Percentiles rank a stretch among this genome's conserved stretches.
Conservation (phyloP, 164 flowering plant genomes). For the Cinnamomum micranthum region DNA sequence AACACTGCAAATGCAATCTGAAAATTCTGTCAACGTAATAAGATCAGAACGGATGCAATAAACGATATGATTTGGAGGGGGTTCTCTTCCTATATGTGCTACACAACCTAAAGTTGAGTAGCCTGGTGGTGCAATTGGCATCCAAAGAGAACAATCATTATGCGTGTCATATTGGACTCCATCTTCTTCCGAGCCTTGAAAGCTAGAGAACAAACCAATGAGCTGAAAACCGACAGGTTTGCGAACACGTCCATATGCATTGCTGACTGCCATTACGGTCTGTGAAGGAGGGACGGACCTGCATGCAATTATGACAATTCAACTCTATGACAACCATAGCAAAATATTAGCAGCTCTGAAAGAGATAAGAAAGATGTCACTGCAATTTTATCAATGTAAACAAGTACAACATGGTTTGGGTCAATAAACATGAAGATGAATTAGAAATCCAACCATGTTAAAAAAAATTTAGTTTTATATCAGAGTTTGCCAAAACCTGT, state of each 20-base stretch:
- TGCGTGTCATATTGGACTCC: conserved; percentile 27
- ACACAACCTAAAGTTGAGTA: conserved; percentile 84
- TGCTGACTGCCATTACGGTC: conserved; percentile 84
- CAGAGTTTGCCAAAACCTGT: too few relatives aligned
- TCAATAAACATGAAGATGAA: too few relatives aligned
- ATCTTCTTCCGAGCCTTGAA: conserved; percentile 36
- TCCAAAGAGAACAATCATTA: conserved; percentile 80
- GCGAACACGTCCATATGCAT: conserved; percentile 88
- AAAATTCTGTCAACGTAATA: conserved; percentile 56
- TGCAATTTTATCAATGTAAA: too few relatives aligned
- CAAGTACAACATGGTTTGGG: too few relatives aligned
- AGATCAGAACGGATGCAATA: conserved; percentile 92
- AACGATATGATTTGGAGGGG: conserved; percentile 83
- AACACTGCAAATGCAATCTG: conserved; percentile 58
- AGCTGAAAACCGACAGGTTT: conserved; percentile 80
- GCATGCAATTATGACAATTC: conserved; percentile 13
- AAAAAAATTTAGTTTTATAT: too few relatives aligned
- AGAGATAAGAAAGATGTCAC: too few relatives aligned
- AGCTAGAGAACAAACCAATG: conserved; percentile 57
- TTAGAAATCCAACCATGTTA: too few relatives aligned
- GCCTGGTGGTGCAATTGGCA: conserved; percentile 88
- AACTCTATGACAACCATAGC: not conserved
- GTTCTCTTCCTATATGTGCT: conserved; percentile 60
- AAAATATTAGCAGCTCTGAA: too few relatives aligned
- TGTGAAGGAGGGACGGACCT: conserved; percentile 97